Percentiles rank a stretch among this genome's conserved stretches.
These are phyloP conservation scores for Solanum medicagineum DNA, from an alignment of 257 asterid species.

Conservation along the genomic window DNA sequence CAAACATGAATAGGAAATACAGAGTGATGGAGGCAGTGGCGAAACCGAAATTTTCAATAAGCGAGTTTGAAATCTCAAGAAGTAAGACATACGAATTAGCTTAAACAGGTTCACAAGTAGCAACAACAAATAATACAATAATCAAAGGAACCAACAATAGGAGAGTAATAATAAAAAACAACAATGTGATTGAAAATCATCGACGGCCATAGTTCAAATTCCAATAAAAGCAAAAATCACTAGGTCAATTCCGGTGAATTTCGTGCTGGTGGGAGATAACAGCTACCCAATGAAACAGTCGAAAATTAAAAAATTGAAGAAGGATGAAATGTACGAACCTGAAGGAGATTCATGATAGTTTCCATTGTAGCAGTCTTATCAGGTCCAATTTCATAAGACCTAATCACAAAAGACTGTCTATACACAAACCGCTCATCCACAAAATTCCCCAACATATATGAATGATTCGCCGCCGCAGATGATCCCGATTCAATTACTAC, in stretches of 20 bases:
- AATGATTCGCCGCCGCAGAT: conserved; percentile 3
- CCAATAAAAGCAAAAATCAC: neutral
- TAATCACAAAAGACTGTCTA: conserved; percentile 59
- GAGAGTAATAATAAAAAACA: neutral
- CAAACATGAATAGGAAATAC: neutral
- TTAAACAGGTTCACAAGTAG: neutral
- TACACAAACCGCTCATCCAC: conserved; percentile 46
- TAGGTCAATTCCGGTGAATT: neutral
- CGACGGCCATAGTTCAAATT: neutral
- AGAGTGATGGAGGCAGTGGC: too few species aligned
- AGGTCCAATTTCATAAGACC: conserved; percentile 95
- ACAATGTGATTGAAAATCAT: neutral
- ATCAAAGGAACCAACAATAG: too few species aligned
- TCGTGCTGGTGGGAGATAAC: neutral
- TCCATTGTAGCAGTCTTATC: conserved; percentile 91
- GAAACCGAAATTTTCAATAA: too few species aligned
- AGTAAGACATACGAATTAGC: too few species aligned
- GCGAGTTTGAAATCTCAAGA: too few species aligned
- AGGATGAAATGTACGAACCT: conserved; percentile 20
- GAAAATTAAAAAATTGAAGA: neutral
- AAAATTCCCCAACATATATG: conserved; percentile 46
- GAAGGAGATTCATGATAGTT: conserved; percentile 83
- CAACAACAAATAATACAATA: neutral
- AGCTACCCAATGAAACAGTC: neutral
- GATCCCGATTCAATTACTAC: conserved; percentile 4